A percentile compares a stretch with the other conserved stretches of the same genome.
Evolutionary conservation across 495 filamentous ascomycete species (phyloP).

Genomic region (Collariella sp.): DNA sequence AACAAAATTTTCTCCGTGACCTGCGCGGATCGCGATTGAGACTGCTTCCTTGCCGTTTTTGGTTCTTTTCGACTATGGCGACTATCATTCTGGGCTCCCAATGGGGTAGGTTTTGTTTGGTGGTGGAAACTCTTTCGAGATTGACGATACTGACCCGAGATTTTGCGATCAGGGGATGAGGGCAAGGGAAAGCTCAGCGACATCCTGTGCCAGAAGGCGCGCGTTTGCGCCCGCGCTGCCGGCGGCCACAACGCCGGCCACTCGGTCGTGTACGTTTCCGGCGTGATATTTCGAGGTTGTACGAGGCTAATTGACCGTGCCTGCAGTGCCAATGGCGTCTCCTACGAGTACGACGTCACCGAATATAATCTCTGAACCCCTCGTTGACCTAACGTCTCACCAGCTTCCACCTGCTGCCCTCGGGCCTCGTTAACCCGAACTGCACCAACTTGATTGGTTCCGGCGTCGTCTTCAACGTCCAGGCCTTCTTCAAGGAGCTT

Average conservation of each 20-base stretch:
- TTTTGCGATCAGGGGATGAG: slow-evolving; percentile 40
- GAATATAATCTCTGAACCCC: not conserved
- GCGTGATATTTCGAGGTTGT: slow-evolving; percentile 43
- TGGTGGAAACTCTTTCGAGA: not conserved
- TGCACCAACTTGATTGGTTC: slow-evolving; percentile 80
- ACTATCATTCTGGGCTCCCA: slow-evolving; percentile 28
- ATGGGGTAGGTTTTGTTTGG: slow-evolving; percentile 18
- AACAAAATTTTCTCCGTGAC: slow-evolving; percentile 7
- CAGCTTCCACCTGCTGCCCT: slow-evolving; percentile 57
- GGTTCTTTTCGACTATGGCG: slow-evolving; percentile 18
- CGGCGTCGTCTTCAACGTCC: slow-evolving; percentile 73
- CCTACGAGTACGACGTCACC: slow-evolving; percentile 21
- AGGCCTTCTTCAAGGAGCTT: slow-evolving; percentile 76
- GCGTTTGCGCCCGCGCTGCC: slow-evolving; percentile 33
- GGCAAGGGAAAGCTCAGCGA: slow-evolving; percentile 38
- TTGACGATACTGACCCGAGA: slow-evolving; percentile 9
- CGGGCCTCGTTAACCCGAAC: slow-evolving; percentile 64
- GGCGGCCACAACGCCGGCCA: slow-evolving; percentile 41
- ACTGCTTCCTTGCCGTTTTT: slow-evolving; percentile 3
- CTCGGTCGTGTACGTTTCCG: slow-evolving; percentile 51
- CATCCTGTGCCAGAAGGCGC: slow-evolving; percentile 33
- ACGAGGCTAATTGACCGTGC: slow-evolving; percentile 5
- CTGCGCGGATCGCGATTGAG: slow-evolving; percentile 5
- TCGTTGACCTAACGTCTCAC: not conserved
- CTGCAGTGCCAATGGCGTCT: slow-evolving; percentile 31